These are phyloP conservation scores for Pisolithus marmoratus DNA, from an alignment of 768 basidiomycete species.

Conservation along the genomic window DNA sequence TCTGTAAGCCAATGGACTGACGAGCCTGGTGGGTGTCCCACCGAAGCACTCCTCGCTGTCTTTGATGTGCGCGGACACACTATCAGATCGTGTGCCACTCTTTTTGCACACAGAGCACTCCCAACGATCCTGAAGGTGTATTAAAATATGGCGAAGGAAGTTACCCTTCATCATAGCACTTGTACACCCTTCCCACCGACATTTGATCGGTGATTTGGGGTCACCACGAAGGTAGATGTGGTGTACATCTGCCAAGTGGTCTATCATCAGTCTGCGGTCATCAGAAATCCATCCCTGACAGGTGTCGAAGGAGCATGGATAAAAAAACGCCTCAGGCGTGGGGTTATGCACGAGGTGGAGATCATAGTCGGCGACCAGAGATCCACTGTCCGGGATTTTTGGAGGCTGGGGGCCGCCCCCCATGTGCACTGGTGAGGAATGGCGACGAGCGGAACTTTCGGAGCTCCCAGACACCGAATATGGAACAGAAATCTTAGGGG, in stretches of 20 bases:
- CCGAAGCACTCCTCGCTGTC: neutral
- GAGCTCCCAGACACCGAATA: neutral
- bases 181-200: constrained; percentile 12
- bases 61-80: constrained; percentile 6
- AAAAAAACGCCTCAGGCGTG: constrained; percentile 1
- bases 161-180: neutral
- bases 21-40: constrained; percentile 5
- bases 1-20: constrained; percentile 12
- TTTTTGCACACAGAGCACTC: constrained; percentile 13
- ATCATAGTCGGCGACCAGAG: constrained; percentile 4
- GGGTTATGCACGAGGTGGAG: constrained; percentile 7
- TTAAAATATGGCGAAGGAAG: constrained; percentile 13
- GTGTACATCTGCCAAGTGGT: constrained; percentile 12
- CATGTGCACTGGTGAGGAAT: neutral
- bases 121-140: constrained; percentile 13
- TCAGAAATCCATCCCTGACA: constrained; percentile 17
- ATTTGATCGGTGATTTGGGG: neutral
- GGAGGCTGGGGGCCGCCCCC: neutral
- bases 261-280: constrained; percentile 7
- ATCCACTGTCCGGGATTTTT: neutral
- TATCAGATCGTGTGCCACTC: constrained; percentile 13
- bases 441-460: neutral
- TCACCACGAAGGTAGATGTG: constrained; percentile 1
- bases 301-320: constrained; percentile 11
- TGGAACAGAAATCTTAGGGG: neutral